Base-by-base conservation (phyloP, 805 yeast genomes). In the Scheffersomyces ergatensis region DNA sequence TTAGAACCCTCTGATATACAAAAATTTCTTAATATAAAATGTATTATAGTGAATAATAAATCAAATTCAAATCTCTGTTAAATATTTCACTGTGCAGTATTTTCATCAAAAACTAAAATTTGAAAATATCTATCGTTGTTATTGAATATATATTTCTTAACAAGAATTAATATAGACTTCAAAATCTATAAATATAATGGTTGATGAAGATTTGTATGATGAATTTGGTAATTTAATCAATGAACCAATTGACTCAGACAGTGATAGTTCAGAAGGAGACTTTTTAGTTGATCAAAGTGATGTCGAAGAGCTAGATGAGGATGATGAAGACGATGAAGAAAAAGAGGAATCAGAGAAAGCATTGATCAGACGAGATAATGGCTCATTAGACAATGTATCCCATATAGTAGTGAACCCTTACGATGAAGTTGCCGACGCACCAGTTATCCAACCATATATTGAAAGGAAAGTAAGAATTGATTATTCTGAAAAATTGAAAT, bases 141-240 rank as follows among this genome's bases (percentile, higher is more conserved):
- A n/a, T n/a, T n/a, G n/a, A n/a, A n/a, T n/a, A n/a, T n/a, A n/a
- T n/a, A n/a, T n/a, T n/a, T n/a, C n/a, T n/a, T n/a, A n/a, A n/a
- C n/a, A n/a, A n/a, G n/a, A n/a, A n/a, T n/a, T n/a, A n/a, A n/a
- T n/a, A n/a, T n/a, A n/a, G n/a, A n/a, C n/a, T n/a, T n/a, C n/a
- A n/a, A n/a, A n/a, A n/a, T n/a, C n/a, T n/a, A n/a, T n/a, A n/a
- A 9, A 11, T 25, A 38, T 15, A 14, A 78, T 77, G 80, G 85
- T 78, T 51, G 84, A 80, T 17, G 70, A 65, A 18, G 85, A 80
- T 45, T 55, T 80, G 20, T 88, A 83, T 61, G 97, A 89, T 61
- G 96, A 89, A 60, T 84, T 84, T 58, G 92, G 92, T 34, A 84
- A 84, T 55, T 70, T 74, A 27, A 70, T 85, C 16, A 84, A 82